Percentiles rank a stretch among this genome's conserved stretches.
Conservation (phyloP, 1,284 basidiomycete species). For the Leccinum fallax region DNA sequence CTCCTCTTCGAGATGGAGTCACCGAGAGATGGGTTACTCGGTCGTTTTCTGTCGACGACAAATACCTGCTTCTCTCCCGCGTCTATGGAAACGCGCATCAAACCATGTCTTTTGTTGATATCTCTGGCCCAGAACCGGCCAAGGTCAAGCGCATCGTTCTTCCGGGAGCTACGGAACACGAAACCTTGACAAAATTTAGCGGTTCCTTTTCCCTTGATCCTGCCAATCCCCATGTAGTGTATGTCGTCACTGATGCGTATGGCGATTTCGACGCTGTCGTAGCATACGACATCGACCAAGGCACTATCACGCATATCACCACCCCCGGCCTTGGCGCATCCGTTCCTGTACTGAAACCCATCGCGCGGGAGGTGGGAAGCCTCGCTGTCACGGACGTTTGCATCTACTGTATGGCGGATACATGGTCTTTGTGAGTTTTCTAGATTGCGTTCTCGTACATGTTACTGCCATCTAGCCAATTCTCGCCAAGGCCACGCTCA, state of each 20-base stretch:
- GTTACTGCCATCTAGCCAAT: conserved; percentile 5
- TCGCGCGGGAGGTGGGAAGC: conserved; percentile 32
- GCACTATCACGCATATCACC: conserved; percentile 37
- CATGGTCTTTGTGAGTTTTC: conserved; percentile 37
- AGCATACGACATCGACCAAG: conserved; percentile 33
- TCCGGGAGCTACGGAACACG: conserved; percentile 34
- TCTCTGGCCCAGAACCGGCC: conserved; percentile 29
- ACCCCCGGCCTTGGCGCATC: conserved; percentile 28
- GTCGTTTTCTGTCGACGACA: conserved; percentile 40
- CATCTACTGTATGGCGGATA: conserved; percentile 39
- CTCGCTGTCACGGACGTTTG: conserved; percentile 29
- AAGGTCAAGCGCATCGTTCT: conserved; percentile 32
- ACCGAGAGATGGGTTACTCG: conserved; percentile 30
- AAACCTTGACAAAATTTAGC: conserved; percentile 23
- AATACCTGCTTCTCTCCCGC: conserved; percentile 34
- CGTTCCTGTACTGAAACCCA: conserved; percentile 33
- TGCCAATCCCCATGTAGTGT: conserved; percentile 27
- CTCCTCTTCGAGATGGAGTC: conserved; percentile 31
- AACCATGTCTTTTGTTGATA: conserved; percentile 37
- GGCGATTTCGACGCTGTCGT: conserved; percentile 38
- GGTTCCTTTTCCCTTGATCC: conserved; percentile 35
- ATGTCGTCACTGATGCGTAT: conserved; percentile 39
- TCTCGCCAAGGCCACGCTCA: conserved; percentile 33
- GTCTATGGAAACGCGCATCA: conserved; percentile 30
- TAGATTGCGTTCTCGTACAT: neutral